Base-by-base conservation (phyloP, 2,329 filamentous ascomycete species). In the Drechslera avenae region DNA sequence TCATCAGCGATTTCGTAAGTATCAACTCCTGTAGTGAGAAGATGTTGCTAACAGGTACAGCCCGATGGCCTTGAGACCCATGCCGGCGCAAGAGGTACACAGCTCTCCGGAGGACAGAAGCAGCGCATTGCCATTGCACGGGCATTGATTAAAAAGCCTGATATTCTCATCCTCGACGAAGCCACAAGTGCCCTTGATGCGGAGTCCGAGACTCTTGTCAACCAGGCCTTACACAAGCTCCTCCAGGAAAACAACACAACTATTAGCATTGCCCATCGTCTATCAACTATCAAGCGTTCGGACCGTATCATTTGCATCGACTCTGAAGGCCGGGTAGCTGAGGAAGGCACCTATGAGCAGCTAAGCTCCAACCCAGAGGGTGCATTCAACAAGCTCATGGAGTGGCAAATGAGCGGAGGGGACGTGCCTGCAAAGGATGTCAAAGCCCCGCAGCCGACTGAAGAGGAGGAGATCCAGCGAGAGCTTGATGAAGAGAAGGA, bases 111-210 rank as follows among this genome's bases (percentile, higher is more conserved):
- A 43, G 94, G 94, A 0, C 94, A 99, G 75, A 97, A 97, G 77
- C 94, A 99, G 74, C 88, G 94, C 57, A 97, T 99, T 65, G 94
- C 94, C 31, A 99, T 99, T 72, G 94, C 94, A 4, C 86, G 95
- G 46, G 94, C 94, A 10, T 81, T 99, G 21, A 86, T 99, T 63
- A 97, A 97, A 75, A 85, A 97, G 57, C 95, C 95, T 0, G 94
- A 99, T 75, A 97, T 99, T 57, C 79, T 99, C 21, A 96, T 99
- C 54, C 83, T 99, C 1, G 94, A 99, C 68, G 94, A 99, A 79
- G 78, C 95, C 14, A 99, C 95, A 0, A 96, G 91, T 54, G 94
- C 94, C 0, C 82, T 99, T 6, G 94, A 99, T 71, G 94, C 94
- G 12, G 94, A 99, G 74, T 96, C 91, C 0, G 94, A 99, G 74